Evolutionary conservation across 2,329 filamentous ascomycete species (phyloP).

Genomic region (Colletotrichum cordylinicola): DNA sequence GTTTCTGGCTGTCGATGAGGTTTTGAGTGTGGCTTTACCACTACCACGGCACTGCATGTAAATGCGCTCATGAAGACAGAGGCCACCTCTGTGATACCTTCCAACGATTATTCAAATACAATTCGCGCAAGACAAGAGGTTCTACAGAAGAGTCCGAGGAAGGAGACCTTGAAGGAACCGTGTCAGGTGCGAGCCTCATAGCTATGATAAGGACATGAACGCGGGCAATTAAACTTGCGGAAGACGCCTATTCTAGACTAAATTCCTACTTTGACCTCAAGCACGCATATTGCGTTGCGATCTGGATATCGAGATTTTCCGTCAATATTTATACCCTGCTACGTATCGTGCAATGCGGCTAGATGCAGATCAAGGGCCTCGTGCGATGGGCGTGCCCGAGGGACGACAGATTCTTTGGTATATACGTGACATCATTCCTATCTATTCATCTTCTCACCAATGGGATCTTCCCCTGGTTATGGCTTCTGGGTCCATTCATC

Average conservation of each 20-base stretch:
- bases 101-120: background rate
- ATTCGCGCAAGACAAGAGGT: background rate
- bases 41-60: accelerated
- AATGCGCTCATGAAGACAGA: background rate
- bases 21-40: accelerated
- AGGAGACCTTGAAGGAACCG: background rate
- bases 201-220: background rate
- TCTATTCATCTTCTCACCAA: background rate
- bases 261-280: too few species aligned
- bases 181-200: background rate
- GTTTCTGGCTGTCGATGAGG: background rate
- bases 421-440: background rate
- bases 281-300: too few species aligned
- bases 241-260: too few species aligned
- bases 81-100: background rate
- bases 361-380: too few species aligned
- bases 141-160: background rate
- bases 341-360: too few species aligned
- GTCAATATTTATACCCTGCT: too few species aligned
- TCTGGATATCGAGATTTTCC: too few species aligned
- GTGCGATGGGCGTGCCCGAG: too few species aligned
- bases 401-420: too few species aligned
- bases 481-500: background rate
- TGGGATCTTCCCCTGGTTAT: background rate
- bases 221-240: background rate